Conservation (phyloP, 139 green algal genomes). For the Chlamydomonas asymmetrica region DNA sequence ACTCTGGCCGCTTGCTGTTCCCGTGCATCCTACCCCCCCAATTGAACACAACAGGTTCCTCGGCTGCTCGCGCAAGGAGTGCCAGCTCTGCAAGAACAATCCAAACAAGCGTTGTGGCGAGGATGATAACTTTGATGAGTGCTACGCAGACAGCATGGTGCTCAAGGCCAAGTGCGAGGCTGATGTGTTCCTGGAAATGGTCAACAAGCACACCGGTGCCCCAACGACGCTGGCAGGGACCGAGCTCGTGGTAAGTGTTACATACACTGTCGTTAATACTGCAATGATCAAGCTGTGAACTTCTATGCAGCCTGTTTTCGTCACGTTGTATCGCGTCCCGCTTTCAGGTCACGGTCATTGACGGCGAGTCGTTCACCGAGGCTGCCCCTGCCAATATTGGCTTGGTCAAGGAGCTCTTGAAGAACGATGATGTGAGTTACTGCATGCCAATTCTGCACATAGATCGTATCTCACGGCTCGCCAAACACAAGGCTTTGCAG, state of each 20-base stretch:
- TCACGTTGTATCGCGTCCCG: background rate
- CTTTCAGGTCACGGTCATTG: conserved; percentile 50
- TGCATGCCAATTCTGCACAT: no score
- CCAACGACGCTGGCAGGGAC: conserved; percentile 24
- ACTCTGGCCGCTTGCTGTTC: background rate
- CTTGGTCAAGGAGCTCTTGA: conserved; percentile 45
- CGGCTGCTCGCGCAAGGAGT: conserved; percentile 46
- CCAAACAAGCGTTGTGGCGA: conserved; percentile 51
- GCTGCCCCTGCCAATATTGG: conserved; percentile 6
- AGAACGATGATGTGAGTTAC: conserved; percentile 54
- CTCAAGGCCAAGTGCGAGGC: conserved; percentile 51
- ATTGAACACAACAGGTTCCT: no score
- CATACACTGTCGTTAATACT: background rate
- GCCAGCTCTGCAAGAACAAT: conserved; percentile 58
- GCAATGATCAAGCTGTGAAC: no score
- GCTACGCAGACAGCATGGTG: conserved; percentile 48
- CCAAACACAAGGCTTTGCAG: no score
- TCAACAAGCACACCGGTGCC: conserved; percentile 29
- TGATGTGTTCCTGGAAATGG: conserved; percentile 51
- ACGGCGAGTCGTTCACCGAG: conserved; percentile 49
- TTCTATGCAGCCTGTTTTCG: no score
- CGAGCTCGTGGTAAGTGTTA: conserved; percentile 32
- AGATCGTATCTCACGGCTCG: no score
- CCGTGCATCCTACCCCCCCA: background rate
- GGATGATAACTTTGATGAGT: conserved; percentile 50